phyloP scores from a whole-genome alignment of 1,284 basidiomycete species.

The Puccinia horiana region DNA sequence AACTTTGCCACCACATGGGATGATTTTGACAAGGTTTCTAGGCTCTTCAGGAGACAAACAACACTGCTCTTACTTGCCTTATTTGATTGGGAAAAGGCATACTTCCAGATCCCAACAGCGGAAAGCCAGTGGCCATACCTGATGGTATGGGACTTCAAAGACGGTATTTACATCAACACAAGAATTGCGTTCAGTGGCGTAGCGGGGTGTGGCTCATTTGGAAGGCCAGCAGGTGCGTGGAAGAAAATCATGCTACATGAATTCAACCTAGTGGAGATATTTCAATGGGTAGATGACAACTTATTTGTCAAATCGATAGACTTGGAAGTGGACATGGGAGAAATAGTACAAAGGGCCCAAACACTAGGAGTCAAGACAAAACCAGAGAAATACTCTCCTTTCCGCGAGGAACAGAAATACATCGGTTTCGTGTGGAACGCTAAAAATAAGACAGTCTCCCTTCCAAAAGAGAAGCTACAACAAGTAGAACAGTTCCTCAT shows the following conservation, averaged over 20 bases:
- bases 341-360: too few species aligned
- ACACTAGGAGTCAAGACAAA: background rate
- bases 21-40: background rate
- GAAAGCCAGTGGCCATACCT: background rate
- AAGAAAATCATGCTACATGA: background rate
- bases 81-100: background rate
- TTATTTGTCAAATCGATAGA: background rate
- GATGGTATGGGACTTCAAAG: background rate
- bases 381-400: background rate
- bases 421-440: conserved; percentile 17
- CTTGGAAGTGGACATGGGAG: background rate
- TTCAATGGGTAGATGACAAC: conserved; percentile 5
- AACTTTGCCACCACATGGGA: conserved; percentile 15
- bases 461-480: background rate
- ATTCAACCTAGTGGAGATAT: background rate
- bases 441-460: background rate
- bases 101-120: background rate
- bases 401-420: background rate
- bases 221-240: background rate
- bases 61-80: background rate
- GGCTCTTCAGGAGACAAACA: background rate
- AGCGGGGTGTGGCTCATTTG: conserved; percentile 4
- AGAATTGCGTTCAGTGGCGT: too few species aligned
- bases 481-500: background rate
- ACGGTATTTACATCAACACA: background rate